A percentile compares a stretch with the other conserved stretches of the same genome.
Evolutionary conservation across 306 rosid species (phyloP).

Genomic region (Arachis stenosperma): DNA sequence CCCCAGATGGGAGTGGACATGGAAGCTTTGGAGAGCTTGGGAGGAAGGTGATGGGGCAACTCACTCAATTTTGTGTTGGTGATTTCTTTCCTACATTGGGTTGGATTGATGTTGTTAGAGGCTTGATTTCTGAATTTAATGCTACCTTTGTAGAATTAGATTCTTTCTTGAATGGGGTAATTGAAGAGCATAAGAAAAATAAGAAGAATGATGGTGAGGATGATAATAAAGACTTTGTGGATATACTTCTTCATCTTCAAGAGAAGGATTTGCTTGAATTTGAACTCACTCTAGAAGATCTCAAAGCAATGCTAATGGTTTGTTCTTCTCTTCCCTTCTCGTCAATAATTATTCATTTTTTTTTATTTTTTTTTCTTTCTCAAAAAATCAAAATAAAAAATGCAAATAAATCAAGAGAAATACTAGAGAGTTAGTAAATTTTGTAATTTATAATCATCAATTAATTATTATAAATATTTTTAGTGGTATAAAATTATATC

Average conservation of each 20-base stretch:
- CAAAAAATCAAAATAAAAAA: too few relatives aligned
- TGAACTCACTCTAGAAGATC: background rate
- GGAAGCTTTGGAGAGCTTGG: conserved; percentile 8
- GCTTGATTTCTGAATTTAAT: background rate
- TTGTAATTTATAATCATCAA: too few relatives aligned
- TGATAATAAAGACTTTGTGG: conserved; percentile 17
- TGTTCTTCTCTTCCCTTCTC: background rate
- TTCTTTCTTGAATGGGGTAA: conserved; percentile 16
- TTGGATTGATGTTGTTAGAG: conserved; percentile 33
- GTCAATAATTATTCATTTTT: background rate
- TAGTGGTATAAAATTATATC: too few relatives aligned
- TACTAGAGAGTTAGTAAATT: too few relatives aligned
- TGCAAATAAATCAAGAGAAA: too few relatives aligned
- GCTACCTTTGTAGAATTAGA: background rate
- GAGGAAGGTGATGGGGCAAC: background rate
- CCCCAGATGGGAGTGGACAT: background rate
- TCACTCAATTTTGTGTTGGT: conserved; percentile 14
- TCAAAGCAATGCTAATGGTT: conserved; percentile 27
- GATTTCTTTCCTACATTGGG: conserved; percentile 32
- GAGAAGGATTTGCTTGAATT: conserved; percentile 7
- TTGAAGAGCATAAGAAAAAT: conserved; percentile 12
- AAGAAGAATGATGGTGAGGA: background rate
- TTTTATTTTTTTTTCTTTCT: too few relatives aligned
- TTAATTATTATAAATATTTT: too few relatives aligned
- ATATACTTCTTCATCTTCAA: conserved; percentile 32